Evolutionary conservation across 495 filamentous ascomycete genomes (phyloP), one percentile per base, ranked within the genome.

Genomic region (Aspergillus wentii): DNA sequence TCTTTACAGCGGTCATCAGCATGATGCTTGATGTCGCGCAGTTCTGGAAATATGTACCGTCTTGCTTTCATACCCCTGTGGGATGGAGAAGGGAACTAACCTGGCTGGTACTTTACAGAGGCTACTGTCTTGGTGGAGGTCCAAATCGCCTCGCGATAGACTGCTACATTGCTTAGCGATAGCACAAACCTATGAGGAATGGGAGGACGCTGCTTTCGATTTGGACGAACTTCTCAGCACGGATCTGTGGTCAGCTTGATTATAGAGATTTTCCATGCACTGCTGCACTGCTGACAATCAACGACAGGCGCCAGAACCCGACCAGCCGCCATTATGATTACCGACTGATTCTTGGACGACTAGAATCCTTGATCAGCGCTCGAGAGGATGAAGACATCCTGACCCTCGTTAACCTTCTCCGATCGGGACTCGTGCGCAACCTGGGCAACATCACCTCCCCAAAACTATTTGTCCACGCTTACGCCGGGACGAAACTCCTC

Each of bases 271-370:
- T n/a, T n/a, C n/a, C n/a, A n/a, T n/a, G n/a, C n/a, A n/a, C n/a
- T n/a, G n/a, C n/a, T n/a, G n/a, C n/a, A n/a, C n/a, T 18, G 9
- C 13, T 33, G 19, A 21, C 15, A 4, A 16, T 11, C 8, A 16
- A 42, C 3, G 17, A 5, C 30, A 86, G 83, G 83, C 83, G 86
- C 26, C 82, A 90, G 42, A 87, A 91, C 53, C 78, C 84, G 0
- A 78, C 80, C 9, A 89, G 82, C 52, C 79, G 79, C 47, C 75
- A 86, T 54, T 96, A 96, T 62, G 90, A 95, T 62, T 94, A 88
- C 69, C 73, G 77, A 30, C 81, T 96, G 31, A 95, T 96, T 46
- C 71, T 83, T 54, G 77, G 86, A 40, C 80, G 90, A 26, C 62
- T 90, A 18, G 75, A 80, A 48, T 75, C 79, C 17, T 75, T 95